A percentile compares a stretch with the other conserved stretches of the same genome.
Conservation (phyloP, 352 stramenopile species). For the Phytopythium mirpurense region DNA sequence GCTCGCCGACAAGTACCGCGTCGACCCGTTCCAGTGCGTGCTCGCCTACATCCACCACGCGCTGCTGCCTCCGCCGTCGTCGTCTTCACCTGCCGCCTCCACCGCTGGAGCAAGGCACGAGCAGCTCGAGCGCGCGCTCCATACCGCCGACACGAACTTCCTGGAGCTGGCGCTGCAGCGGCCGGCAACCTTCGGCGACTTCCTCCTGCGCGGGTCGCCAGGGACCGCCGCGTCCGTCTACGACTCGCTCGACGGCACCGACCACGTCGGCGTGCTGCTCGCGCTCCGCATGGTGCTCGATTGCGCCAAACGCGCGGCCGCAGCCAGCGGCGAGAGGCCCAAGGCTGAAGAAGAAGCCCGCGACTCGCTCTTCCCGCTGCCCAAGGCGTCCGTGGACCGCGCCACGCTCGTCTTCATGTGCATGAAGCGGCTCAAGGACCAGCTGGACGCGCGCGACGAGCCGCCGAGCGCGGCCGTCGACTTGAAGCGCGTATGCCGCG, state of each 20-base stretch:
- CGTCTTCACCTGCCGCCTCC: not conserved
- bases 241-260: conserved; percentile 45
- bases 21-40: conserved; percentile 61
- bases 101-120: conserved; percentile 29
- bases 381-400: conserved; percentile 45
- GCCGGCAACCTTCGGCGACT: conserved; percentile 45
- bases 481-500: conserved; percentile 56
- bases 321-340: conserved; percentile 9
- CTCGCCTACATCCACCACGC: conserved; percentile 55
- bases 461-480: conserved; percentile 17
- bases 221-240: conserved; percentile 31
- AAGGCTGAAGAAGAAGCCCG: no score
- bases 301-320: conserved; percentile 77
- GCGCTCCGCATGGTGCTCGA: conserved; percentile 69
- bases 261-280: conserved; percentile 69
- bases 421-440: conserved; percentile 66
- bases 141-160: conserved; percentile 44
- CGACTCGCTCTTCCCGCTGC: conserved; percentile 40
- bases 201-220: conserved; percentile 30
- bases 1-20: conserved; percentile 61
- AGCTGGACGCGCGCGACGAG: conserved; percentile 13
- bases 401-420: conserved; percentile 75
- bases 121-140: conserved; percentile 63
- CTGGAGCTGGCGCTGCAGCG: conserved; percentile 59
- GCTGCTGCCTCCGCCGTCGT: conserved; percentile 13